These are phyloP conservation scores for Rhodotorula taiwanensis DNA, from an alignment of 768 basidiomycete species.

Conservation along the genomic window DNA sequence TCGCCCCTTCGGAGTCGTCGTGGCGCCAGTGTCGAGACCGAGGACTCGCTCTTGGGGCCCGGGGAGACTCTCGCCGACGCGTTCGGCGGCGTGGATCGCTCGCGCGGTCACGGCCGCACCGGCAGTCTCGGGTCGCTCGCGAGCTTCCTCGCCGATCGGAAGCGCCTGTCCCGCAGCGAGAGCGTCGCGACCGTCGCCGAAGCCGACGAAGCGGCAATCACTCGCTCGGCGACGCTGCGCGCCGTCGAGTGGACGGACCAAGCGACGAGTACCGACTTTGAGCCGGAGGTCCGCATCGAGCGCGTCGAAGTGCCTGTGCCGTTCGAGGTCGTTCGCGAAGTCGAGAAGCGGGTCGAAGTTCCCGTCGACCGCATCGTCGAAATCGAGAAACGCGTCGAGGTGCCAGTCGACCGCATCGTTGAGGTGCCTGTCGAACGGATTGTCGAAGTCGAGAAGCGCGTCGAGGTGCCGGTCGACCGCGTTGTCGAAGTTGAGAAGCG, in stretches of 20 bases:
- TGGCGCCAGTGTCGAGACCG: conserved; percentile 11
- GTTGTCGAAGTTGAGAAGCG: conserved; percentile 46
- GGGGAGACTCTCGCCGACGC: conserved; percentile 22
- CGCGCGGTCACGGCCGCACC: not conserved
- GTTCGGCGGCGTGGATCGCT: conserved; percentile 2
- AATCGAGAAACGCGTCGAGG: not conserved
- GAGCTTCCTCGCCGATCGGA: conserved; percentile 12
- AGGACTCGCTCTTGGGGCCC: not conserved
- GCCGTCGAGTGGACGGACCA: conserved; percentile 16
- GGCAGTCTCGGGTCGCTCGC: conserved; percentile 21
- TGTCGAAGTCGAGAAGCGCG: too few species aligned
- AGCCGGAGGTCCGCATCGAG: conserved; percentile 8
- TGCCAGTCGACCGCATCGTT: too few species aligned
- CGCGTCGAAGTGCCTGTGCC: conserved; percentile 35
- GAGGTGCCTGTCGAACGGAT: too few species aligned
- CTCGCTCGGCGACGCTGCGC: not conserved
- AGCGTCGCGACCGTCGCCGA: not conserved
- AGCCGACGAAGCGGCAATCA: not conserved
- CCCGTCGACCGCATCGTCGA: conserved; percentile 42
- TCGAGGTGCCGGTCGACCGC: not conserved
- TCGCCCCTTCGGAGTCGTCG: conserved; percentile 45
- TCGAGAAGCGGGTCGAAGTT: conserved; percentile 37
- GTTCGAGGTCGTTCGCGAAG: conserved; percentile 20
- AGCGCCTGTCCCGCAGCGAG: not conserved
- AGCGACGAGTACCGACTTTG: conserved; percentile 22